Percentiles rank a stretch among this genome's conserved stretches.
Conservation (phyloP, 2,329 filamentous ascomycete species). For the Ophiostoma piceae region DNA sequence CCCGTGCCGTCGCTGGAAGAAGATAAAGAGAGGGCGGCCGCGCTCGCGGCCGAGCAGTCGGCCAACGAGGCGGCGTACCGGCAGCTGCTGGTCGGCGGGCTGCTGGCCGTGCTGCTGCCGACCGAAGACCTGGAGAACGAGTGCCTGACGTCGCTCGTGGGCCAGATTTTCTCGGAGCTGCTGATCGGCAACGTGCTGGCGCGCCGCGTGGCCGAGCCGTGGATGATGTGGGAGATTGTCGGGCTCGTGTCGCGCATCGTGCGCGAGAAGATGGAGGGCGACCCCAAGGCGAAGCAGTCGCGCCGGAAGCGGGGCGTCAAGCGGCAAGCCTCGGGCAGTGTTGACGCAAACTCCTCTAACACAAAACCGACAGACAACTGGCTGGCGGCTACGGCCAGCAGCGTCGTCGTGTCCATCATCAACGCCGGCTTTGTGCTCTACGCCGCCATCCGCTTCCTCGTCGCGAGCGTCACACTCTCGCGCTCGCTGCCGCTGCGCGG, state of each 20-base stretch:
- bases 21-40: not conserved
- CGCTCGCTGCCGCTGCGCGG: slow-evolving; percentile 58
- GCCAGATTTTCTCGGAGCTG: slow-evolving; percentile 83
- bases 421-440: slow-evolving; percentile 53
- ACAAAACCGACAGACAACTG: not conserved
- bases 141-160: slow-evolving; percentile 75
- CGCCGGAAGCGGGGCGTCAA: not conserved
- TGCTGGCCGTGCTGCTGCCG: slow-evolving; percentile 77
- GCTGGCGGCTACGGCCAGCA: slow-evolving; percentile 32
- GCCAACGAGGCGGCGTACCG: slow-evolving; percentile 80
- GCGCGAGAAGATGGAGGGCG: slow-evolving; percentile 30
- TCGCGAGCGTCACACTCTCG: slow-evolving; percentile 60
- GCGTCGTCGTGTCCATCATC: slow-evolving; percentile 52
- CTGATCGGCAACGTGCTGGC: slow-evolving; percentile 78
- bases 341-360: no score
- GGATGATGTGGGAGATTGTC: slow-evolving; percentile 81
- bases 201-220: slow-evolving; percentile 77
- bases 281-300: slow-evolving; percentile 7
- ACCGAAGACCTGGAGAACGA: slow-evolving; percentile 88
- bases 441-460: slow-evolving; percentile 60
- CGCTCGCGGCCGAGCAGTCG: slow-evolving; percentile 49
- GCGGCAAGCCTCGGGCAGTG: not conserved
- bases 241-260: slow-evolving; percentile 58
- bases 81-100: slow-evolving; percentile 76
- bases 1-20: slow-evolving; percentile 55